A percentile compares a stretch with the other conserved stretches of the same genome.
phyloP scores from a whole-genome alignment of 176 grass and related monocot genomes.

The Juncus inflexus region DNA sequence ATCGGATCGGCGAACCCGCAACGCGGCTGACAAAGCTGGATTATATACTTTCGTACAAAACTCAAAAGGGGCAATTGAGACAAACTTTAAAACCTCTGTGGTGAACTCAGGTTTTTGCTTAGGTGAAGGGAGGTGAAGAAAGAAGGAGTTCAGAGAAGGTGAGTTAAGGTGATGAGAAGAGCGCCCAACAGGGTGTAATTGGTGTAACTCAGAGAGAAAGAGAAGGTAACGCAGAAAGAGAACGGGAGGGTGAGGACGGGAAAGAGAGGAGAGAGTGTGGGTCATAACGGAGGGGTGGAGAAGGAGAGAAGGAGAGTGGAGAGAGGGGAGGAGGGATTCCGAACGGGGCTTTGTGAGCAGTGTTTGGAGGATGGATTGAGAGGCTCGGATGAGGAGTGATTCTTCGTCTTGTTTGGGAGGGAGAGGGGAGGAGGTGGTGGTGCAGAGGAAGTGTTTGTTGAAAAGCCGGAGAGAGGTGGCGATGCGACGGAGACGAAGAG shows the following conservation, averaged over 20 bases:
- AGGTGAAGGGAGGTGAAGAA: constrained; percentile 45
- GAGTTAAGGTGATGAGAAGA: constrained; percentile 32
- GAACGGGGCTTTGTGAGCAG: constrained; percentile 26
- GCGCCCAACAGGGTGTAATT: constrained; percentile 29
- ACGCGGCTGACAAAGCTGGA: constrained; percentile 14
- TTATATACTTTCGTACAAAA: constrained; percentile 41
- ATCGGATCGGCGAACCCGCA: constrained; percentile 38
- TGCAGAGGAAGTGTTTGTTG: constrained; percentile 31
- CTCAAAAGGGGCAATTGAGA: constrained; percentile 32
- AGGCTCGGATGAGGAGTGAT: constrained; percentile 13
- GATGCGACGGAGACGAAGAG: constrained; percentile 14
- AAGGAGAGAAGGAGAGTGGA: constrained; percentile 33
- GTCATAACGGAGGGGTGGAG: constrained; percentile 5
- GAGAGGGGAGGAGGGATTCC: constrained; percentile 33
- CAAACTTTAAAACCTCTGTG: constrained; percentile 17
- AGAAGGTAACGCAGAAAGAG: constrained; percentile 28
- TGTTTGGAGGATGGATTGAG: constrained; percentile 28
- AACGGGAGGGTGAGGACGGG: neutral
- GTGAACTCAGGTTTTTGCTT: constrained; percentile 29
- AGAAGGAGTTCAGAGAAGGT: constrained; percentile 35
- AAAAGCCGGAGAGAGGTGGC: constrained; percentile 16
- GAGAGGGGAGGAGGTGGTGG: neutral
- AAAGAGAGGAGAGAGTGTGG: constrained; percentile 12
- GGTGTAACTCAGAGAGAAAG: constrained; percentile 46
- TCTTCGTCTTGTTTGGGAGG: constrained; percentile 1